A percentile compares a stretch with the other conserved stretches of the same genome.
These are phyloP conservation scores for Darksidea phi DNA, from an alignment of 495 filamentous ascomycete species.

Conservation along the genomic window DNA sequence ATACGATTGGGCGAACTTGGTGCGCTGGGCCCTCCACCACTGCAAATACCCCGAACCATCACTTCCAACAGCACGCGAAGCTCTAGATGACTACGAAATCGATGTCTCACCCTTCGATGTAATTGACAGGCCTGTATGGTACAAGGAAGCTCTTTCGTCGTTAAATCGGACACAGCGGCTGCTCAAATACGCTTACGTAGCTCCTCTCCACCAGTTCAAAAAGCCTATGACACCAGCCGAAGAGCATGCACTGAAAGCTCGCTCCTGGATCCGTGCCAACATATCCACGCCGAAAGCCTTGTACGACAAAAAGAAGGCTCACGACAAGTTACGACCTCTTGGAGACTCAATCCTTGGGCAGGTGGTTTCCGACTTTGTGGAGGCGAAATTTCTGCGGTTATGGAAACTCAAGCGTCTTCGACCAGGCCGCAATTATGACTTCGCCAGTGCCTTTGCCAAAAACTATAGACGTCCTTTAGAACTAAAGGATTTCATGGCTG, in stretches of 20 bases:
- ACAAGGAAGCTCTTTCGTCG: conserved; percentile 27
- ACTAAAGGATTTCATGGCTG: conserved; percentile 40
- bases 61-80: neutral
- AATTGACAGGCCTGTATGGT: conserved; percentile 12
- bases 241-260: conserved; percentile 42
- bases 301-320: conserved; percentile 49
- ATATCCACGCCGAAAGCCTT: conserved; percentile 52
- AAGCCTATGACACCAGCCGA: neutral
- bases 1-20: conserved; percentile 74
- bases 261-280: conserved; percentile 63
- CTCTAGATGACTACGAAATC: conserved; percentile 1
- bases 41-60: conserved; percentile 32
- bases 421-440: conserved; percentile 32
- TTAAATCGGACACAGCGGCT: conserved; percentile 5
- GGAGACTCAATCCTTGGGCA: conserved; percentile 37
- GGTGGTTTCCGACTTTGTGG: conserved; percentile 8
- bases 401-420: conserved; percentile 16
- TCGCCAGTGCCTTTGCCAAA: conserved; percentile 50
- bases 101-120: conserved; percentile 10
- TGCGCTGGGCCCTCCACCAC: conserved; percentile 67
- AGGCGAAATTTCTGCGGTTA: conserved; percentile 3
- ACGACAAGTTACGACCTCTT: conserved; percentile 47
- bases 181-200: neutral
- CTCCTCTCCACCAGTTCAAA: conserved; percentile 6
- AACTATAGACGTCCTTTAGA: conserved; percentile 54